phyloP scores from a whole-genome alignment of 352 stramenopile species.

The Blastocystis hominis region DNA sequence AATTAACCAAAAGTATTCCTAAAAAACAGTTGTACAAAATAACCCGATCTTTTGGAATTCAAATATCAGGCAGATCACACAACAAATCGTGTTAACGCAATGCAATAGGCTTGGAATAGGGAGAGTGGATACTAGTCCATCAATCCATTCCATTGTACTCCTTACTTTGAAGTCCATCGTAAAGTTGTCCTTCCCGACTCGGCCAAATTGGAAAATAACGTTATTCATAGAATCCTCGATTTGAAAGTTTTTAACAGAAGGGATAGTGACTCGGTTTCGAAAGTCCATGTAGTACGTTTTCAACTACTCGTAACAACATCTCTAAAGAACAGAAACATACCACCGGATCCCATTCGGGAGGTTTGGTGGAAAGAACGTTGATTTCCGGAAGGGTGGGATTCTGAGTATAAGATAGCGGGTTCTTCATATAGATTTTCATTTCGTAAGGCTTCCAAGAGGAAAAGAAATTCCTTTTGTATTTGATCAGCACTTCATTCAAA shows the following conservation, averaged over 20 bases:
- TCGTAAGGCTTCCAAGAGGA: conserved; percentile 43
- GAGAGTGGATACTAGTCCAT: not conserved
- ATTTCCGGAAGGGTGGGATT: not conserved
- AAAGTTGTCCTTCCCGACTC: conserved; percentile 61
- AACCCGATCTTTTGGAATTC: not conserved
- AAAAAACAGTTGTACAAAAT: not conserved
- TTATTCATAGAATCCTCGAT: conserved; percentile 31
- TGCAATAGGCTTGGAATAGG: conserved; percentile 51
- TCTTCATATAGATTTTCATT: not conserved
- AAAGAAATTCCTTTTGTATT: conserved; percentile 41
- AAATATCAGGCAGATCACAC: not conserved
- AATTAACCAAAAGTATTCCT: not conserved
- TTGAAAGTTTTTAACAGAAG: conserved; percentile 62
- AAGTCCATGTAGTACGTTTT: conserved; percentile 58
- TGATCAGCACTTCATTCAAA: conserved; percentile 21
- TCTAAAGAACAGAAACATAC: not conserved
- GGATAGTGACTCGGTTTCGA: conserved; percentile 59
- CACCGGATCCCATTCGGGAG: conserved; percentile 54
- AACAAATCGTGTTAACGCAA: conserved; percentile 25
- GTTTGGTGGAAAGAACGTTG: conserved; percentile 10
- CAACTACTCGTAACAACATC: not conserved
- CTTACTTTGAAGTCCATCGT: conserved; percentile 59
- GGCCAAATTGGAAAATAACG: conserved; percentile 60
- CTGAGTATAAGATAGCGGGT: not conserved
- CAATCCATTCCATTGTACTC: not conserved